These are phyloP conservation scores for Arthrobotrys pseudoclavata DNA, from an alignment of 2,329 filamentous ascomycete species.

Conservation along the genomic window DNA sequence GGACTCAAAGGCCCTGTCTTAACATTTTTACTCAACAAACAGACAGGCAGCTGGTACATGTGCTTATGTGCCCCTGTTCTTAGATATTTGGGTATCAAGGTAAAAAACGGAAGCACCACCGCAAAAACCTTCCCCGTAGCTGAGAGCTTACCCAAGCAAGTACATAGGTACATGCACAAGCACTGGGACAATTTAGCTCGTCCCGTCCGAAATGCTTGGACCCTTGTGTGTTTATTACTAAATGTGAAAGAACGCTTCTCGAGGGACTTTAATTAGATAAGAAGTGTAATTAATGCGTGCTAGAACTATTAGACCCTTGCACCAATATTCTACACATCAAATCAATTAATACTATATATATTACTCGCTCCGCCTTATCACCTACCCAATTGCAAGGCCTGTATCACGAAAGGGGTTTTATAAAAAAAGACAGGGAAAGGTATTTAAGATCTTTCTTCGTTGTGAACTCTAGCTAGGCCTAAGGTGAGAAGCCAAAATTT, in stretches of 20 bases:
- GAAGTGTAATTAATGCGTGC: not conserved
- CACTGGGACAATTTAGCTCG: not conserved
- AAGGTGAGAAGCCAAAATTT: not conserved
- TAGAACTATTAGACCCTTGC: not conserved
- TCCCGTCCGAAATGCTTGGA: not conserved
- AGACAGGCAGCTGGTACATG: too few relatives aligned
- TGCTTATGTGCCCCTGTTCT: too few relatives aligned
- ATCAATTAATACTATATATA: not conserved
- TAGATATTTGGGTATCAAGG: too few relatives aligned
- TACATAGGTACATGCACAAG: not conserved
- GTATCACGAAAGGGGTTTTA: not conserved
- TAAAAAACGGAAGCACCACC: too few relatives aligned
- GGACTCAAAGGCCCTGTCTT: too few relatives aligned
- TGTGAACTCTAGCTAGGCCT: not conserved
- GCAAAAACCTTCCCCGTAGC: too few relatives aligned
- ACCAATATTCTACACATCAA: not conserved
- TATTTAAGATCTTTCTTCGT: not conserved
- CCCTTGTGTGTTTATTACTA: not conserved
- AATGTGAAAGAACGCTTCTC: constrained; percentile 4
- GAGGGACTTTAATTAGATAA: not conserved
- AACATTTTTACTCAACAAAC: too few relatives aligned
- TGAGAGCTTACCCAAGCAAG: too few relatives aligned
- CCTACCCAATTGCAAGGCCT: not conserved
- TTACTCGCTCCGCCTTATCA: not conserved
- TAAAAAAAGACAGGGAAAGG: not conserved